Evolutionary conservation across 257 asterid genomes (phyloP), one percentile per base, ranked within the genome.

Genomic region (Plantago major): DNA sequence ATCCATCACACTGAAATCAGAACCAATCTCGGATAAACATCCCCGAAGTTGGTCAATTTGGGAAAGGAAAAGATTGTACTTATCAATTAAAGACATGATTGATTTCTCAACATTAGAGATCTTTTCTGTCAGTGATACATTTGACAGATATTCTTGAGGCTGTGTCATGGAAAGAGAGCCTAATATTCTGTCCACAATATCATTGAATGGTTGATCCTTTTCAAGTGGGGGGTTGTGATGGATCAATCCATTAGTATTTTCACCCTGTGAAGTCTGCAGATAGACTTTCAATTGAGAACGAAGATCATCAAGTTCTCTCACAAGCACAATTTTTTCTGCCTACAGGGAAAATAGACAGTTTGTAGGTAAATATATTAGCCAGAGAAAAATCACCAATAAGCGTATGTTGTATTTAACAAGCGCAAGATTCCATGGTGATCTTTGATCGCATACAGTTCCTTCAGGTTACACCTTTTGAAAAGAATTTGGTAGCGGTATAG

Each of bases 321-420:
- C 73, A 55, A 82, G 55, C 67, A 33, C 62, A 19, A 65, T 67
- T 67, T 74, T 82, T 74, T 90, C 95, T 76, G 78, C 86, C 98
- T 91, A 87, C 80, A 75, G 55, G 54, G 53, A 69, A 73, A 67
- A 22, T 46, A 67, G 70, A 68, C 46, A 57, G 10, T 18, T 26
- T 33, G 40, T 33, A 33, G 40, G 40, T 33, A 33, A 33, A 33
- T 33, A 33, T 33, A 33, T 7, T 33, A 2, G 6, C 40, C 40
- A 33, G 7, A 33, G 40, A 33, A 1, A 33, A 33, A 33, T 1
- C 40, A 33, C 40, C 40, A 4, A 33, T 33, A 33, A 33, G 6
- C 40, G 0, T 33, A 33, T 33, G 40, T 33, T 4, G 40, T 0
- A 33, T 5, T 33, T 33, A 33, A 33, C 40, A 33, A 5, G 40